Percentiles rank a stretch among this genome's conserved stretches.
These are phyloP conservation scores for Glonium stellatum DNA, from an alignment of 495 filamentous ascomycete genomes.

Conservation along the genomic window DNA sequence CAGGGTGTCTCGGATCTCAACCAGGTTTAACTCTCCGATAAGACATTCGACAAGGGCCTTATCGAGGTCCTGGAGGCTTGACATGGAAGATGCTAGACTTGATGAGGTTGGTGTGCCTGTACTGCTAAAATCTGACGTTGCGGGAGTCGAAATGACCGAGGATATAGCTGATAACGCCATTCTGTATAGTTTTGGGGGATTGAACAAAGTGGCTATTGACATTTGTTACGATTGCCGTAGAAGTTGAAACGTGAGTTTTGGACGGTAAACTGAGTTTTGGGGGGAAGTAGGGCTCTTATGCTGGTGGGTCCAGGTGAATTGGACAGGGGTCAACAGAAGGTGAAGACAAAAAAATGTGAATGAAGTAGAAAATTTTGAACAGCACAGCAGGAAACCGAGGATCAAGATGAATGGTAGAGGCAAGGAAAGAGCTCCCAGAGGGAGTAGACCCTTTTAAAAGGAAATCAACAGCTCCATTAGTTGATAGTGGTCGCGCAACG, in stretches of 20 bases:
- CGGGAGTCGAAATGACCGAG: neutral
- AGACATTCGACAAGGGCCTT: neutral
- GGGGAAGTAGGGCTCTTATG: neutral
- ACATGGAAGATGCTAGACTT: neutral
- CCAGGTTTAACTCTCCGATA: neutral
- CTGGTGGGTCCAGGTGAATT: too few relatives aligned
- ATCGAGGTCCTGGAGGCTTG: neutral
- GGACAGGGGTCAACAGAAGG: too few relatives aligned
- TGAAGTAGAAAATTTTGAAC: too few relatives aligned
- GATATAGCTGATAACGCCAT: neutral
- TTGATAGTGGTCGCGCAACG: neutral
- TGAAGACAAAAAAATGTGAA: too few relatives aligned
- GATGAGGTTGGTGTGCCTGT: neutral
- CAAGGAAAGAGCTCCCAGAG: neutral
- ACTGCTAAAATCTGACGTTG: neutral
- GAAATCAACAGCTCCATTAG: neutral
- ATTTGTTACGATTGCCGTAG: neutral
- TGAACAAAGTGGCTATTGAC: neutral
- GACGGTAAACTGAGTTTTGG: neutral
- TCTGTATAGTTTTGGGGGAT: neutral
- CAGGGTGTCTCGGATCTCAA: constrained; percentile 10
- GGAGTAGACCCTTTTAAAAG: neutral
- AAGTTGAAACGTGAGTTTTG: neutral
- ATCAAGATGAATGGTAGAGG: neutral
- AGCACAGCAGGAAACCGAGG: too few relatives aligned